Conservation (phyloP, 306 rosid species). For the Cyclanthera cordifolia region DNA sequence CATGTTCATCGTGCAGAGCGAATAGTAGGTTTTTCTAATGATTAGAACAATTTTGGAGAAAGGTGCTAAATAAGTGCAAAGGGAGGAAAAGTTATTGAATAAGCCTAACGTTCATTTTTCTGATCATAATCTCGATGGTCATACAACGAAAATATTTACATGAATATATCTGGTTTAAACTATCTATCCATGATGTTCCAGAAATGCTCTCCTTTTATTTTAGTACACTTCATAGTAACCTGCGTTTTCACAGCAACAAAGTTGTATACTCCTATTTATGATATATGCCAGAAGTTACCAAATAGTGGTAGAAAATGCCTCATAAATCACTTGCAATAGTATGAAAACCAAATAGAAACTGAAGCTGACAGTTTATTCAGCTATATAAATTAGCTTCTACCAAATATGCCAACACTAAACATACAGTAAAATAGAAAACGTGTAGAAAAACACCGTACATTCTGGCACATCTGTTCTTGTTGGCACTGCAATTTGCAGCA, state of each 20-base stretch:
- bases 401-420: conserved; percentile 9
- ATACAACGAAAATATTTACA: background rate
- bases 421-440: conserved; percentile 11
- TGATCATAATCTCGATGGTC: background rate
- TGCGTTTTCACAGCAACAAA: background rate
- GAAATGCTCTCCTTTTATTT: background rate
- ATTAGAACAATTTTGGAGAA: background rate
- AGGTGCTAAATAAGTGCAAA: background rate
- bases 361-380: background rate
- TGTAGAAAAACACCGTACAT: conserved; percentile 38
- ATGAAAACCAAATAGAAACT: background rate
- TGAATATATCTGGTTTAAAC: background rate
- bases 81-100: background rate
- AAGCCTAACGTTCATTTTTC: background rate
- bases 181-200: background rate
- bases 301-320: background rate
- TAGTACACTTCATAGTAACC: background rate
- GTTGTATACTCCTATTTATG: background rate
- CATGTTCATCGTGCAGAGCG: background rate
- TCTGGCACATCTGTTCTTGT: conserved; percentile 94
- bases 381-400: background rate
- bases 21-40: background rate
- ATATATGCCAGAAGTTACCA: background rate
- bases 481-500: conserved; percentile 93
- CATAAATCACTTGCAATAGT: background rate